Conservation (phyloP, 768 basidiomycete genomes). For the Rickenella mellea region DNA sequence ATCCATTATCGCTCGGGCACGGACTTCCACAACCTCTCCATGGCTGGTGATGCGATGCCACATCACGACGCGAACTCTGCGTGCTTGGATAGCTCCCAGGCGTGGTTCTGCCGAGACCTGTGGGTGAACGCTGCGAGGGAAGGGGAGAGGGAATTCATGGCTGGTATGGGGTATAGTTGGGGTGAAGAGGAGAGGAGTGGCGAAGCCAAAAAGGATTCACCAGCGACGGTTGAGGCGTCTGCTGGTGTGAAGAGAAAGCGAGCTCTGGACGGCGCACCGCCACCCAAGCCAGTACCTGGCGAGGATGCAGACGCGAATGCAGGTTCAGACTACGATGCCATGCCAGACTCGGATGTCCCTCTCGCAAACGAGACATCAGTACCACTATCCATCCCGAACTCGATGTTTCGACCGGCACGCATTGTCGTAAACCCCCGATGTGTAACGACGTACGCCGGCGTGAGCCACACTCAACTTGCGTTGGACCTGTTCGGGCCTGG, state of each 20-base stretch:
- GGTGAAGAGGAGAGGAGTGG: too few species aligned
- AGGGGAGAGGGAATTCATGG: conserved; percentile 27
- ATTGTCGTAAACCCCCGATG: conserved; percentile 95
- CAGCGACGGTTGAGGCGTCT: conserved; percentile 24
- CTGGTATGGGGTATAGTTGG: conserved; percentile 8
- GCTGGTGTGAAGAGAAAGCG: conserved; percentile 23
- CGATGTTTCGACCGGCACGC: conserved; percentile 77
- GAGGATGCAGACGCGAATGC: conserved; percentile 69
- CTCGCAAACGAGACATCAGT: conserved; percentile 18
- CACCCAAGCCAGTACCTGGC: conserved; percentile 1
- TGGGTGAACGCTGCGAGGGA: conserved; percentile 87
- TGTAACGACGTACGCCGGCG: conserved; percentile 96
- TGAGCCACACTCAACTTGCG: conserved; percentile 93
- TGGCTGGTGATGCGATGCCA: conserved; percentile 39
- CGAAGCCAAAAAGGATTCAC: conserved; percentile 25
- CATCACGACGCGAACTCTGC: conserved; percentile 68
- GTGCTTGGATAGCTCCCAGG: conserved; percentile 93
- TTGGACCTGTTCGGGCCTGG: conserved; percentile 80
- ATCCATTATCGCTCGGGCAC: conserved; percentile 75
- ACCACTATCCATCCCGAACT: conserved; percentile 70
- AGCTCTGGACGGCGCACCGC: conserved; percentile 15
- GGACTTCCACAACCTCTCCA: conserved; percentile 74
- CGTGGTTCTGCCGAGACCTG: conserved; percentile 96
- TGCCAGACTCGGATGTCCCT: conserved; percentile 51
- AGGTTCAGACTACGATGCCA: conserved; percentile 84